phyloP scores from a whole-genome alignment of 2,329 filamentous ascomycete genomes.

The Zarea fungicola region DNA sequence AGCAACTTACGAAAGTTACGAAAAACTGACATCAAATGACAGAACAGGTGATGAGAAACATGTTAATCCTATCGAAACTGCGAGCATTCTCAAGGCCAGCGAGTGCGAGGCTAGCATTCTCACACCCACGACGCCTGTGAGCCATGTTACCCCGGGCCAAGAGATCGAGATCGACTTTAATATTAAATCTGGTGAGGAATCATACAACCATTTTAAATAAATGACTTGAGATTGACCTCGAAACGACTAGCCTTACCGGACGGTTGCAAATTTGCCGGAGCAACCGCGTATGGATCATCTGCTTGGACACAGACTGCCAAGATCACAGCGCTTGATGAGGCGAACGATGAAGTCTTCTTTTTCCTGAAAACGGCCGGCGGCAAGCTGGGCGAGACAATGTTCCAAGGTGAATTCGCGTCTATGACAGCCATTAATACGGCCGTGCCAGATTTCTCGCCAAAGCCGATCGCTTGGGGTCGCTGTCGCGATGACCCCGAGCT shows the following conservation, averaged over 20 bases:
- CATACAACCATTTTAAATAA: too few relatives aligned
- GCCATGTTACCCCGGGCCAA: background rate
- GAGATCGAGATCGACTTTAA: background rate
- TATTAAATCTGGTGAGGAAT: background rate
- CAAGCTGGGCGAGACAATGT: background rate
- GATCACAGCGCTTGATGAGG: background rate
- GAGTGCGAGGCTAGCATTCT: background rate
- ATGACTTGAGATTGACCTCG: too few relatives aligned
- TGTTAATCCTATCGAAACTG: too few relatives aligned
- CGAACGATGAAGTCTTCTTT: background rate
- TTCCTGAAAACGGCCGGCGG: background rate
- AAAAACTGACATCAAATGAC: too few relatives aligned
- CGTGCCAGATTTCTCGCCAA: background rate
- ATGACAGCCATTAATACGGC: background rate
- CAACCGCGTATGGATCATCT: constrained; percentile 1
- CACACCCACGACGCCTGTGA: background rate
- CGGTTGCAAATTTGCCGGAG: background rate
- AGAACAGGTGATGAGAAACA: too few relatives aligned
- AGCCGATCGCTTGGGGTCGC: constrained; percentile 1
- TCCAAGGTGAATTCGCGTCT: constrained; percentile 1
- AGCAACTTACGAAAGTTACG: too few relatives aligned
- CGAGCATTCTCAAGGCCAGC: too few relatives aligned
- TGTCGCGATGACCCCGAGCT: background rate
- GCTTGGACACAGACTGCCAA: background rate
- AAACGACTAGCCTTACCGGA: background rate